Evolutionary conservation across 73 alveolate species (phyloP), one percentile per base, ranked within the genome.

Genomic region (Paramecium octaurelia): DNA sequence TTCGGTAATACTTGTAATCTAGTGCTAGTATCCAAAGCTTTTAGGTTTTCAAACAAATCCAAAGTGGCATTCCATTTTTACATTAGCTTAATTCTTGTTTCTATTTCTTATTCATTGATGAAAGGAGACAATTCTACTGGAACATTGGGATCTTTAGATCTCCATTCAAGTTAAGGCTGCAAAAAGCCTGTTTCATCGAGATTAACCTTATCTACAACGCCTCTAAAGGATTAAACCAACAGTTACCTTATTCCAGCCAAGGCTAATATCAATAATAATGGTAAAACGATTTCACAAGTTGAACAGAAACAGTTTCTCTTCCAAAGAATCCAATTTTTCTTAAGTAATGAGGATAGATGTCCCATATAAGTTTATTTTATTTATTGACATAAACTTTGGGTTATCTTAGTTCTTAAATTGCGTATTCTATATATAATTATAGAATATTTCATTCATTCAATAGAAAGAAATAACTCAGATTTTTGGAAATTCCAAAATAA

Each of bases 271-370:
- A 89, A 58, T 20, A 86, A 44, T 8, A 97, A 95, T 16, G 99
- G 99, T 40, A 95, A 87, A 27, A 97, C 59, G 34, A 97, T 80
- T 93, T 98, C 99, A 38, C 97, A 95, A 9, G 94, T 50, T 10
- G 99, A 96, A 54, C 98, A 95, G 43, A 95, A 92, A 50, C 94
- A 95, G 48, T 94, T 96, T 91, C 99, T 95, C 93, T 95, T 97
- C 97, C 98, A 95, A 31, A 97, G 94, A 92, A 97, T 94, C 93
- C 97, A 94, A 88, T 98, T 97, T 64, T 98, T 98, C 86, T 94
- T 87, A 92, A 98, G 93, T 88, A 98, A 93, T 7, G 99, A 99
- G 36, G 93, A 70, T 43, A 93, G 88, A 84, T 98, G 98, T 68
- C 95, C 58, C 85, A 80, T 80, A 7, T 21, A 59, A 59, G 77